These are phyloP conservation scores for Leucaena leucocephala DNA, from an alignment of 306 rosid species.

Conservation along the genomic window DNA sequence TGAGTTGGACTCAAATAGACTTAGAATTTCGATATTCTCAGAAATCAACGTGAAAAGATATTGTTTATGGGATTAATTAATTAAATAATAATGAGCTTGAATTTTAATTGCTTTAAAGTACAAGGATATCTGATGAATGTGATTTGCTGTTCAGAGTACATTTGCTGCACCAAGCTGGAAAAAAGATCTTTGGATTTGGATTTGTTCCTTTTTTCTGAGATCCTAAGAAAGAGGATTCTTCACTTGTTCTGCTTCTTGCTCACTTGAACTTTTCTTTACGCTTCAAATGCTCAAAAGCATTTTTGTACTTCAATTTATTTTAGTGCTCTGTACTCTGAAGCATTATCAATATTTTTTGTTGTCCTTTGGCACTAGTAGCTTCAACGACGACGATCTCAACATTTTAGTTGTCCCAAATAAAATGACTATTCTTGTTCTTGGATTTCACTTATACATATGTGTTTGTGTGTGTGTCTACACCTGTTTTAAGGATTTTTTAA, in stretches of 20 bases:
- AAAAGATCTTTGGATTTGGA: slow-evolving; percentile 1
- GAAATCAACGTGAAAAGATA: background rate
- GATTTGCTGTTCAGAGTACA: background rate
- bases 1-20: background rate
- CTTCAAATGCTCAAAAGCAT: background rate
- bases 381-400: background rate
- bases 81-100: background rate
- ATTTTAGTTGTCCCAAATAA: background rate
- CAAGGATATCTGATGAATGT: background rate
- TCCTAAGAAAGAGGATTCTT: background rate
- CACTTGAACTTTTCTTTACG: slow-evolving; percentile 6
- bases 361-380: background rate
- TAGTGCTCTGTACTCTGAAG: background rate
- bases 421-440: slow-evolving; percentile 6
- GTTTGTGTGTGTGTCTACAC: too few species aligned
- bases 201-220: slow-evolving; percentile 10
- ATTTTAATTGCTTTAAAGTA: background rate
- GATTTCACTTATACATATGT: slow-evolving; percentile 12
- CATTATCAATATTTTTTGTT: background rate
- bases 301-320: background rate
- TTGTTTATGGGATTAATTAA: background rate
- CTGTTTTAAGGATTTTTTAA: too few species aligned
- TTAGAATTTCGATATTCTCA: background rate
- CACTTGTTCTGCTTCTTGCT: background rate
- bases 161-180: slow-evolving; percentile 10